Conservation (phyloP, 805 yeast species). For the Pichia pseudocactophila region DNA sequence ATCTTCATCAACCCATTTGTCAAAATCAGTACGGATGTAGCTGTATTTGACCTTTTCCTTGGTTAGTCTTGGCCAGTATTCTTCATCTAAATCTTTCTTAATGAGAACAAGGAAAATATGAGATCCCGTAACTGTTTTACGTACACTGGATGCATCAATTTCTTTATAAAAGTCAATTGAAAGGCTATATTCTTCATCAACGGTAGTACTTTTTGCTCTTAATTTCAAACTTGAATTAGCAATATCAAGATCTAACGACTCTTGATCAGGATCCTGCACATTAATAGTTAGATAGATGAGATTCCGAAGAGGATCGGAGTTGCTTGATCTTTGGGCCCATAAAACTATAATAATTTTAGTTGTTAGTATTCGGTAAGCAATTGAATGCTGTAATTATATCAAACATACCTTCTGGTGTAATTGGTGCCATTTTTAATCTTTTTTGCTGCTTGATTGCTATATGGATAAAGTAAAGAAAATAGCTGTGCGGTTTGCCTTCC, state of each 20-base stretch:
- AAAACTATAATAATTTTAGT: conserved; percentile 35
- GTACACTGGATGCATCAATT: conserved; percentile 58
- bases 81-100: conserved; percentile 60
- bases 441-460: background rate
- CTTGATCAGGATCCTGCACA: conserved; percentile 52
- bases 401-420: conserved; percentile 29
- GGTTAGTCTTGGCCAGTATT: conserved; percentile 93
- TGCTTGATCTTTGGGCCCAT: conserved; percentile 96
- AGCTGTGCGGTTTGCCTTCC: background rate
- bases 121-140: conserved; percentile 51
- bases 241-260: conserved; percentile 38
- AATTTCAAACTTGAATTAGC: conserved; percentile 48
- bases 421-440: conserved; percentile 14
- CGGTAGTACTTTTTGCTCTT: conserved; percentile 37
- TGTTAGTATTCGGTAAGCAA: conserved; percentile 3
- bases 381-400: background rate
- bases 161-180: conserved; percentile 69
- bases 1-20: conserved; percentile 97
- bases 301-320: conserved; percentile 64
- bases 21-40: conserved; percentile 88
- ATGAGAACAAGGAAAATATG: conserved; percentile 55
- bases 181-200: conserved; percentile 44
- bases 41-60: conserved; percentile 76
- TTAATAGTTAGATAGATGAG: conserved; percentile 64
- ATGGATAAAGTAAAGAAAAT: background rate